These are phyloP conservation scores for Vigna nakashimae DNA, from an alignment of 306 rosid genomes.

Conservation along the genomic window DNA sequence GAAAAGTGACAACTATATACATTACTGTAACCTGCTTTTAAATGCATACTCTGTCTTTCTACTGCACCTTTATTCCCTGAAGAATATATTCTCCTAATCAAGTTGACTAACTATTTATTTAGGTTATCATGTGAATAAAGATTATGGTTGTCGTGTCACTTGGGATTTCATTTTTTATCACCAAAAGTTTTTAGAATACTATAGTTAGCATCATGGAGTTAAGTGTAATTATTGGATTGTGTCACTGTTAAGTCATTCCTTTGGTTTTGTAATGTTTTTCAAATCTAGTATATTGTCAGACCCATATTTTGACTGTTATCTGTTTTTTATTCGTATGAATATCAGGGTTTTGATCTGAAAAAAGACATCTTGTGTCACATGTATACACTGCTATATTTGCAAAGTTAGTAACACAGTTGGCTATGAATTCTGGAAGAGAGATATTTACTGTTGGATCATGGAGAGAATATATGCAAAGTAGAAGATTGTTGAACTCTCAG, in stretches of 20 bases:
- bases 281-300: not conserved
- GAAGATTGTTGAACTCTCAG: conserved; percentile 46
- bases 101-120: conserved; percentile 47
- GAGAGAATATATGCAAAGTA: conserved; percentile 60
- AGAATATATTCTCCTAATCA: conserved; percentile 45
- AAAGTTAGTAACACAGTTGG: not conserved
- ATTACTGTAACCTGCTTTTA: conserved; percentile 39
- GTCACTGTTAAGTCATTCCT: not conserved
- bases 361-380: not conserved
- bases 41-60: conserved; percentile 22
- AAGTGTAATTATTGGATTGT: conserved; percentile 28
- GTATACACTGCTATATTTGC: not conserved
- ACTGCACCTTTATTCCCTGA: conserved; percentile 47
- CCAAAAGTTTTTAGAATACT: conserved; percentile 1
- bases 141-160: conserved; percentile 25
- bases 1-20: conserved; percentile 36
- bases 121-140: conserved; percentile 41
- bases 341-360: not conserved
- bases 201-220: conserved; percentile 18
- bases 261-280: conserved; percentile 15
- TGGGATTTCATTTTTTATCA: conserved; percentile 5
- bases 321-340: not conserved
- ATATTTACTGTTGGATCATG: conserved; percentile 24
- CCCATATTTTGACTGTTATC: not conserved
- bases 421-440: conserved; percentile 30